phyloP scores from a whole-genome alignment of 345 rosid genomes.

The Aurinia saxatilis region DNA sequence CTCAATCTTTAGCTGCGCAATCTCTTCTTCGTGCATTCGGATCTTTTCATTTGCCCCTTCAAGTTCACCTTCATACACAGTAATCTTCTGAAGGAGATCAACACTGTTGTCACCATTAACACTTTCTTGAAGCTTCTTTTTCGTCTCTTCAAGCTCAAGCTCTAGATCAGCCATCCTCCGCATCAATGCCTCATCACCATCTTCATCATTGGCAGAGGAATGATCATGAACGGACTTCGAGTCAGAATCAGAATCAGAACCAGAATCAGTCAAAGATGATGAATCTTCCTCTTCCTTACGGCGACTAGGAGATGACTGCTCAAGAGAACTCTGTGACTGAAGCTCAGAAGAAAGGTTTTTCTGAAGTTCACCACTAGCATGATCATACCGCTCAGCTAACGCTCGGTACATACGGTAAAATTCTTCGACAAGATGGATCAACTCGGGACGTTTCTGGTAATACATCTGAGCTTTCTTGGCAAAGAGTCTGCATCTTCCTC shows the following conservation, averaged over 20 bases:
- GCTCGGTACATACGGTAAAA: slow-evolving; percentile 80
- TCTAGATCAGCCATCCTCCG: slow-evolving; percentile 47
- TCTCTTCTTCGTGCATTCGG: slow-evolving; percentile 42
- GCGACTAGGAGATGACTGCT: slow-evolving; percentile 39
- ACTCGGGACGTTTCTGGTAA: slow-evolving; percentile 75
- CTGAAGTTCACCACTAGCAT: slow-evolving; percentile 59
- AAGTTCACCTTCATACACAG: slow-evolving; percentile 46
- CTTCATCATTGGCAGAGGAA: slow-evolving; percentile 33
- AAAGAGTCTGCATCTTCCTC: slow-evolving; percentile 88
- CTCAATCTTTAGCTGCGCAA: slow-evolving; percentile 43
- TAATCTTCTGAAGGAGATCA: slow-evolving; percentile 34
- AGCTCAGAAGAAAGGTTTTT: slow-evolving; percentile 44
- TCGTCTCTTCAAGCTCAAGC: slow-evolving; percentile 43
- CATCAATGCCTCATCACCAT: slow-evolving; percentile 39
- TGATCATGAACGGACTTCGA: slow-evolving; percentile 38
- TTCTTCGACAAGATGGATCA: slow-evolving; percentile 63
- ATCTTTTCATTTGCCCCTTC: slow-evolving; percentile 44
- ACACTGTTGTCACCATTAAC: slow-evolving; percentile 21
- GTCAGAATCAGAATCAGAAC: slow-evolving; percentile 38
- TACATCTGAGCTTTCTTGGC: slow-evolving; percentile 91
- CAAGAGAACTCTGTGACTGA: slow-evolving; percentile 37
- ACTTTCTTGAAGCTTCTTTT: slow-evolving; percentile 48
- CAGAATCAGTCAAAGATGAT: slow-evolving; percentile 60
- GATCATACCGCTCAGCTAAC: slow-evolving; percentile 86
- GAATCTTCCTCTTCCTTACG: slow-evolving; percentile 54